These are phyloP conservation scores for Melastoma malabathricum DNA, from an alignment of 345 rosid genomes.

Conservation along the genomic window DNA sequence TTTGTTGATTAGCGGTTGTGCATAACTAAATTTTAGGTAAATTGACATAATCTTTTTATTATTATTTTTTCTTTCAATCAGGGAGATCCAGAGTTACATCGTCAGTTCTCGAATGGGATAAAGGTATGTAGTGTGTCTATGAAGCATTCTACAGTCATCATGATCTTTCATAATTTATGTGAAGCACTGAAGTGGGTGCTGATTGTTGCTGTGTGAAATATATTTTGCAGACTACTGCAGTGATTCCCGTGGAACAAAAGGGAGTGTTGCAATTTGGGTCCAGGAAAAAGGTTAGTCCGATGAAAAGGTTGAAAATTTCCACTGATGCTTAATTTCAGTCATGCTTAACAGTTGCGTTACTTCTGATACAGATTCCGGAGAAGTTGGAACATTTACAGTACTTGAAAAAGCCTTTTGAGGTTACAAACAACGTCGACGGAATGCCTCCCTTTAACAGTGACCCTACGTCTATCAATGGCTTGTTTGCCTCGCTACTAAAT, in stretches of 20 bases:
- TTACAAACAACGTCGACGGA: constrained; percentile 14
- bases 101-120: not conserved
- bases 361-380: constrained; percentile 46
- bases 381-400: constrained; percentile 39
- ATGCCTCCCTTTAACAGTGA: constrained; percentile 10
- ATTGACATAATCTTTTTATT: not conserved
- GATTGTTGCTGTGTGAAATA: not conserved
- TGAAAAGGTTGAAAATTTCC: not conserved
- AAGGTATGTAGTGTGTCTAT: not conserved
- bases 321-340: not conserved
- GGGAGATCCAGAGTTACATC: no score
- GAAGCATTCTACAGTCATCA: not conserved
- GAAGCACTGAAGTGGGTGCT: not conserved
- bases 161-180: not conserved
- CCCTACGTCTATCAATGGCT: constrained; percentile 27
- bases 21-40: no score
- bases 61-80: not conserved
- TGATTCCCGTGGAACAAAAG: constrained; percentile 41
- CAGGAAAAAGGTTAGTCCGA: constrained; percentile 45
- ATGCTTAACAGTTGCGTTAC: not conserved
- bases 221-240: constrained; percentile 58
- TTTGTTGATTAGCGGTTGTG: not conserved
- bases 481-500: constrained; percentile 44
- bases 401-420: constrained; percentile 31
- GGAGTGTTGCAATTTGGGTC: constrained; percentile 88